Evolutionary conservation across 2,329 filamentous ascomycete genomes (phyloP), one percentile per base, ranked within the genome.

Genomic region (Colletotrichum horii): DNA sequence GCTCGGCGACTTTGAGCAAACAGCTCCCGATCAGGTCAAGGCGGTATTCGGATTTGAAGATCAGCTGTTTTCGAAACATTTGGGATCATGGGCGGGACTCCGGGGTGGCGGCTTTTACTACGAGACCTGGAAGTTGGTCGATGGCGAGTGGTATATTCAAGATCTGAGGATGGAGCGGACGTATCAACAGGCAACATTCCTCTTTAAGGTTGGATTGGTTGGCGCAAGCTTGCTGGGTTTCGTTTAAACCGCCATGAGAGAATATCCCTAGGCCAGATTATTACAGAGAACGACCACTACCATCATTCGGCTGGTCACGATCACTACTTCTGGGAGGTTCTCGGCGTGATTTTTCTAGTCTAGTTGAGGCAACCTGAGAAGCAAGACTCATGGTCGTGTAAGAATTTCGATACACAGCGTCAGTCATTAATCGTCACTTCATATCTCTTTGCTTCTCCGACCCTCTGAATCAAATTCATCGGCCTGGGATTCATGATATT

Each of bases 1-100:
- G 11, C 52, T 66, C 4, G 80, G 79, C 1, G 79, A 80, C 60
- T 79, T 82, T 32, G 79, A 80, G 71, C 79, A 79, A 55, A 76
- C 76, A 16, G 76, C 62, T 15, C 70, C 43, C 22, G 66, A 69
- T 32, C 26, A 69, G 52, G 67, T 78, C 60, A 70, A 77, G 62
- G 71, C 71, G 24, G 66, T 77, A 11, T 78, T 75, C 43, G 69
- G 28, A 38, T 78, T 61, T 26, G 56, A 60, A 11, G 56, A 60
- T 30, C 26, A 60, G 2, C 26, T 60, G 14, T 60, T 26, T 8
- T 70, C 66, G 11, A 77, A 77, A 60, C 60, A 32, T 8, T 30
- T 79, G 28, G 78, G 77, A 5, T 32, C 67, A 7, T 78, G 75
- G 79, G 77, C 58, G 26, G 77, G 79, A 73, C 71, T 80, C 12